Percentiles rank a stretch among this genome's conserved stretches.
These are phyloP conservation scores for Gastrolobium bilobum DNA, from an alignment of 306 rosid genomes.

Conservation along the genomic window DNA sequence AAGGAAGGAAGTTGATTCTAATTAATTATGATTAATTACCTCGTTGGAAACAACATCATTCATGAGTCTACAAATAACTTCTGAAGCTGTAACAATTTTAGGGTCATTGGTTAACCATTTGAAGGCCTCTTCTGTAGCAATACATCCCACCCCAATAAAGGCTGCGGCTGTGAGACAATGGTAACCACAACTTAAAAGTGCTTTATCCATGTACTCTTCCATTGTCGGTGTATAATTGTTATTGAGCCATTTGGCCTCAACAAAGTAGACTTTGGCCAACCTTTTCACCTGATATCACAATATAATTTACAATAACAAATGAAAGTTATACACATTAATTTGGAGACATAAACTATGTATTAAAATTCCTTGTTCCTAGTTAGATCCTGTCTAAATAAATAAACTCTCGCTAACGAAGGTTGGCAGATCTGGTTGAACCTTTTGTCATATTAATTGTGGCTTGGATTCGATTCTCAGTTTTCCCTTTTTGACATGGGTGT, in stretches of 20 bases:
- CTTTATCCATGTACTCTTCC: background rate
- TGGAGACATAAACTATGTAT: too few relatives aligned
- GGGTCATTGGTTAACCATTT: slow-evolving; percentile 33
- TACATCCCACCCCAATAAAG: background rate
- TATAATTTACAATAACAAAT: too few relatives aligned
- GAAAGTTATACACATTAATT: too few relatives aligned
- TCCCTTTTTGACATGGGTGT: too few relatives aligned
- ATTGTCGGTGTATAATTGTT: background rate
- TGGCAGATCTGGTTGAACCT: too few relatives aligned
- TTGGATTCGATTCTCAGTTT: too few relatives aligned
- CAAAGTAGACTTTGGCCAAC: background rate
- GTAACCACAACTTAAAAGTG: background rate
- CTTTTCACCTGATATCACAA: background rate
- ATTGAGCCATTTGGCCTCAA: background rate
- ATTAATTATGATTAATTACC: background rate
- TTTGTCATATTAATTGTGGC: too few relatives aligned
- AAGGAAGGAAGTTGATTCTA: background rate
- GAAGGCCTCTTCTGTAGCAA: slow-evolving; percentile 35
- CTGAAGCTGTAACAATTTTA: too few relatives aligned
- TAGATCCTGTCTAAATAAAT: too few relatives aligned
- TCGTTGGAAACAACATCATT: slow-evolving; percentile 33
- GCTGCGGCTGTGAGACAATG: background rate
- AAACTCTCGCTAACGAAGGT: too few relatives aligned
- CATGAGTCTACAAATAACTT: too few relatives aligned
- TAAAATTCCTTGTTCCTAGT: too few relatives aligned